These are phyloP conservation scores for Psophocarpus tetragonolobus DNA, from an alignment of 306 rosid genomes.

Conservation along the genomic window DNA sequence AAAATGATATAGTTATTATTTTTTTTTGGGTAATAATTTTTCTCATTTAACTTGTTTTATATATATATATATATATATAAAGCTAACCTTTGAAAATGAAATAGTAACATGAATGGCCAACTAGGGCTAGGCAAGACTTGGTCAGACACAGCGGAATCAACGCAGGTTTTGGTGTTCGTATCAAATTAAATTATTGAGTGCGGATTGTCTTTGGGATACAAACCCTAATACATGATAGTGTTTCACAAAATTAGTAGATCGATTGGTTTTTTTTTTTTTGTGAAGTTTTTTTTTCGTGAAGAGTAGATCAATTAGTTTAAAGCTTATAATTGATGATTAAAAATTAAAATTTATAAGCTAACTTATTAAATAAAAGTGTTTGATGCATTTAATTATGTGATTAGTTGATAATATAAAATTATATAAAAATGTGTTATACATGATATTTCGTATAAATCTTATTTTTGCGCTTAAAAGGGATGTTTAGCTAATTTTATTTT, in stretches of 20 bases:
- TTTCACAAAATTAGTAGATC: neutral
- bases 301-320: too few relatives aligned
- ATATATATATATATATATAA: too few relatives aligned
- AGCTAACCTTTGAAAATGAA: neutral
- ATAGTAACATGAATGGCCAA: neutral
- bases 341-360: too few relatives aligned
- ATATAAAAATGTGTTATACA: neutral
- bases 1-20: too few relatives aligned
- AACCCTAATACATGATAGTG: neutral
- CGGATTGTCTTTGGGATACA: too few relatives aligned
- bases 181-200: neutral
- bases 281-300: too few relatives aligned
- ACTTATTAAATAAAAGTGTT: neutral
- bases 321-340: too few relatives aligned
- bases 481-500: neutral
- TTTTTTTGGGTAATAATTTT: too few relatives aligned
- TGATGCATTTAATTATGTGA: neutral
- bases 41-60: too few relatives aligned
- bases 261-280: too few relatives aligned
- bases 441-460: neutral
- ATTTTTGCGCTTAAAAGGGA: neutral
- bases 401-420: neutral
- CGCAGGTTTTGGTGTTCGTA: neutral
- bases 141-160: slow-evolving; percentile 2
- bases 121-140: neutral